Evolutionary conservation across 805 yeast species (phyloP), one percentile per base, ranked within the genome.

Genomic region (Tetrapisispora pingtungensis): DNA sequence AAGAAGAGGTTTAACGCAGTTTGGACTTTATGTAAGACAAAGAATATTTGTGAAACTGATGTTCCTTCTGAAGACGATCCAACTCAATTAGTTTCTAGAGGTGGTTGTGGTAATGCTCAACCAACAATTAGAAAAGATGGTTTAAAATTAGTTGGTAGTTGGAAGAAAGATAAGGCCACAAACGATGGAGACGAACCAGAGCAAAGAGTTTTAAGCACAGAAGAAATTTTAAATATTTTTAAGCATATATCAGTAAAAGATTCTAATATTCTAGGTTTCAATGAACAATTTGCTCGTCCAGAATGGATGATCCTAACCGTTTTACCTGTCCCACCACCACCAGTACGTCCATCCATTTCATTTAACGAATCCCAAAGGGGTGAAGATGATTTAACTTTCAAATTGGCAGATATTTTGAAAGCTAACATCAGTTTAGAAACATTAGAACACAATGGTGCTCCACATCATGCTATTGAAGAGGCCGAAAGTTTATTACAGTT

Each of bases 291-390:
- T 58, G 93, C 99, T 1, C 81, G 98, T 57, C 99, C 99, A 2
- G 99, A 93, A 68, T 93, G 98, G 99, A 78, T 93, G 80, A 74
- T 93, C 48, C 77, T 93, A 53, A 88, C 97, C 1, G 97, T 93
- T n/a, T 72, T 93, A 57, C 98, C 99, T 1, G 98, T 93, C 17
- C 99, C 99, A 36, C 99, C 99, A 42, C 99, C 99, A 49, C 97
- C 97, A 31, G 99, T 93, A 30, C 82, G 99, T 66, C 99, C 99
- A 10, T 85, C 96, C 20, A 93, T 93, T 69, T 96, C 98, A 1
- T 89, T 93, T 58, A 93, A 93, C 54, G 98, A 93, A 62, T 86
- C 97, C 10, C 96, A 95, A 49, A 81, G 98, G 70, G 97, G 97
- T 55, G 98, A 93, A 66, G 99, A 93, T 77, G 99, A 93, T 74